phyloP scores from a whole-genome alignment of 768 basidiomycete genomes.

The Gymnopilus junonius region DNA sequence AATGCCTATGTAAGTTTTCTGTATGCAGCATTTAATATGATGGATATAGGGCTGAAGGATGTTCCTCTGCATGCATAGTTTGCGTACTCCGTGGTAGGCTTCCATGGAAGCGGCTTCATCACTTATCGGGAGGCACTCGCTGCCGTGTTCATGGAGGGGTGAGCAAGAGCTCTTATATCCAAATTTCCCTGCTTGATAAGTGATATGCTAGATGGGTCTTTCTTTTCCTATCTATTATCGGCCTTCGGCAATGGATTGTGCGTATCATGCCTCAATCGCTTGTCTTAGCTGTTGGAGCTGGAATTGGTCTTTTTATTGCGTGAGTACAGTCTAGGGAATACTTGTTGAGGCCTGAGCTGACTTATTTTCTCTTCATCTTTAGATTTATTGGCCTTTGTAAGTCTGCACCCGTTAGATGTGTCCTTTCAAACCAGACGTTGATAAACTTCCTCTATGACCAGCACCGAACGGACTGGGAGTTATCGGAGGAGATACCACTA shows the following conservation, averaged over 20 bases:
- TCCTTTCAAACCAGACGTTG: not conserved
- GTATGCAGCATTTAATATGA: not conserved
- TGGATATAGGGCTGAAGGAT: not conserved
- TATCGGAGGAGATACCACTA: conserved; percentile 72
- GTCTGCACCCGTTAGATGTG: conserved; percentile 5
- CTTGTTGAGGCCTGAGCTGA: not conserved
- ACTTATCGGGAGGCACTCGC: conserved; percentile 80
- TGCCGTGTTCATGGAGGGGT: conserved; percentile 91
- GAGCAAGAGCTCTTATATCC: conserved; percentile 22
- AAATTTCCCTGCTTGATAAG: not conserved
- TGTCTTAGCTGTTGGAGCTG: conserved; percentile 82
- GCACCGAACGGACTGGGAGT: conserved; percentile 73
- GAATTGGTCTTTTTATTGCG: conserved; percentile 89
- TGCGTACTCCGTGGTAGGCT: conserved; percentile 86
- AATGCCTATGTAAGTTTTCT: conserved; percentile 70
- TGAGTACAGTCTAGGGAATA: conserved; percentile 39
- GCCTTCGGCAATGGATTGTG: conserved; percentile 88
- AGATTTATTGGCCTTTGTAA: conserved; percentile 79
- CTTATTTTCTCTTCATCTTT: conserved; percentile 17
- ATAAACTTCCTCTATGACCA: conserved; percentile 24
- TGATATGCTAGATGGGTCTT: conserved; percentile 83
- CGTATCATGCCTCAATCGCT: conserved; percentile 89
- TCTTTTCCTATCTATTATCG: conserved; percentile 76
- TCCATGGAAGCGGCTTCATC: conserved; percentile 75
- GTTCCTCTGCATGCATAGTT: conserved; percentile 55